Conservation (phyloP, 148 eudicot species). For the Silene uniflora region DNA sequence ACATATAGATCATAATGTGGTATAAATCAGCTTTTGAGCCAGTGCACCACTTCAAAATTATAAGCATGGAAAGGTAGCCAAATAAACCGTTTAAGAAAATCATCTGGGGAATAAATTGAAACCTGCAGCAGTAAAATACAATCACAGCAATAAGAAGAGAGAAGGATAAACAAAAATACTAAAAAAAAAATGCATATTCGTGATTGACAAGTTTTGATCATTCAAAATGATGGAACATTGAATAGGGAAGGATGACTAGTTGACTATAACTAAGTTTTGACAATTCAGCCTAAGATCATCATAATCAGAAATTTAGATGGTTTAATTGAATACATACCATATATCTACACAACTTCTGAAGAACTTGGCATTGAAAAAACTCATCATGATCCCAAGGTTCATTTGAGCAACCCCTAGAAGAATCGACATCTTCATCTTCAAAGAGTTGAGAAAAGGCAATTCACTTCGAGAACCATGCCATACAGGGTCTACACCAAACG, state of each 20-base stretch:
- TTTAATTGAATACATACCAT: slow-evolving; percentile 31
- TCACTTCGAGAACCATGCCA: slow-evolving; percentile 66
- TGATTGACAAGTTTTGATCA: background rate
- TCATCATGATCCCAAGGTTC: slow-evolving; percentile 57
- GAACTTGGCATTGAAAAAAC: slow-evolving; percentile 51
- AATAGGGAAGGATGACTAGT: background rate
- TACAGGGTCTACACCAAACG: slow-evolving; percentile 57
- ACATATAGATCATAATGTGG: slow-evolving; percentile 59
- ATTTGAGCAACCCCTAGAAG: slow-evolving; percentile 61
- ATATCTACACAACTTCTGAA: slow-evolving; percentile 42
- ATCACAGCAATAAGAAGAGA: background rate
- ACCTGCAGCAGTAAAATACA: slow-evolving; percentile 31
- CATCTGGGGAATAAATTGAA: slow-evolving; percentile 54
- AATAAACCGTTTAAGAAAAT: slow-evolving; percentile 57
- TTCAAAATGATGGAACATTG: background rate
- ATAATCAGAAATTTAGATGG: background rate
- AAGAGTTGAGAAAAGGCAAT: slow-evolving; percentile 59
- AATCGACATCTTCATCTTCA: slow-evolving; percentile 68
- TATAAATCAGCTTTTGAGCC: slow-evolving; percentile 63
- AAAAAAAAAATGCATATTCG: background rate
- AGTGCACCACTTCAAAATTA: slow-evolving; percentile 55
- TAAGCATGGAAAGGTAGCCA: slow-evolving; percentile 53
- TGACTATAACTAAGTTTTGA: background rate
- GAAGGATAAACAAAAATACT: background rate
- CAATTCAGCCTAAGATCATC: background rate